Percentiles rank a stretch among this genome's conserved stretches.
These are phyloP conservation scores for Fraxinus baroniana DNA, from an alignment of 305 asterid species.

Conservation along the genomic window DNA sequence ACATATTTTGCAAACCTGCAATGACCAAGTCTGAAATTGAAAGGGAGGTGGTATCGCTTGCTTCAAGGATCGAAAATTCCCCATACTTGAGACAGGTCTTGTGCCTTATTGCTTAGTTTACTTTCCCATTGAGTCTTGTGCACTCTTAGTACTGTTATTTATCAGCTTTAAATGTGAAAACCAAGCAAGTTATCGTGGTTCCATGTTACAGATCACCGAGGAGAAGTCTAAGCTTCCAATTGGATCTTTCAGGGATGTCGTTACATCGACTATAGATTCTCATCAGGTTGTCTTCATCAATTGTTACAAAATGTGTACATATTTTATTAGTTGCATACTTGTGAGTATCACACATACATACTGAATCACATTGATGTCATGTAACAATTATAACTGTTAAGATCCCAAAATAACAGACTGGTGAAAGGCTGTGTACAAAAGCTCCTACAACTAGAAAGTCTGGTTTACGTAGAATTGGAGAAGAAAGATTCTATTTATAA, in stretches of 20 bases:
- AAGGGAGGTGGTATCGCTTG: constrained; percentile 47
- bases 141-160: neutral
- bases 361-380: constrained; percentile 6
- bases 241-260: constrained; percentile 66
- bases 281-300: constrained; percentile 61
- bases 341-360: neutral
- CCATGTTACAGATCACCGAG: constrained; percentile 51
- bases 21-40: constrained; percentile 54
- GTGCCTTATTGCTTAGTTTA: constrained; percentile 21
- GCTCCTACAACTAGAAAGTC: neutral
- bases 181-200: constrained; percentile 14
- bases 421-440: constrained; percentile 6
- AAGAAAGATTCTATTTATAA: constrained; percentile 1
- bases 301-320: neutral
- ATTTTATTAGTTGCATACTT: constrained; percentile 10
- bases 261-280: constrained; percentile 66
- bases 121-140: constrained; percentile 5
- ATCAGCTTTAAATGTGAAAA: neutral
- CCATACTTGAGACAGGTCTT: constrained; percentile 66
- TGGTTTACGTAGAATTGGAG: neutral
- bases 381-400: neutral
- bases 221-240: constrained; percentile 86
- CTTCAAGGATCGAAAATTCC: constrained; percentile 47
- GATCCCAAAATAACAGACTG: neutral
- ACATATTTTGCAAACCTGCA: constrained; percentile 60